Evolutionary conservation across 495 filamentous ascomycete genomes (phyloP), one percentile per base, ranked within the genome.

Genomic region (Articulospora tetracladia): DNA sequence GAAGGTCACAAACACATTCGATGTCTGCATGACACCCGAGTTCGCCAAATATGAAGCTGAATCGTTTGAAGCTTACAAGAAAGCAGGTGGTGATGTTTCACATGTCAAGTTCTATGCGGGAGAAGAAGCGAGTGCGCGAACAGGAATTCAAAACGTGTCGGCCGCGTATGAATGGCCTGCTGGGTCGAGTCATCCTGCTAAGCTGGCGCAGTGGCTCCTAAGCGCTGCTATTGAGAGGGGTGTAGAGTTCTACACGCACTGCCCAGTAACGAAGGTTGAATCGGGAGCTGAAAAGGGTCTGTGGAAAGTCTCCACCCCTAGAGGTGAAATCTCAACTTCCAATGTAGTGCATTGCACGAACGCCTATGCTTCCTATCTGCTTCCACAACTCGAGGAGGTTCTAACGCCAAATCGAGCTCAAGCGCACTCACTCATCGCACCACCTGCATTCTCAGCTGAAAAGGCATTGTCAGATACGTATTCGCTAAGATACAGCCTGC

Each of bases 121-220:
- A 6, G 62, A 69, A 11, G 68, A 67, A 19, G 68, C 68, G 25
- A 53, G 54, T 25, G 59, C 27, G 10, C 53, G 44, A 2, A 70
- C 68, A 32, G 61, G 68, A 15, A 61, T 70, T 1, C 19, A 58
- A 12, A 44, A 60, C 2, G 67, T 65, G 0, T 20, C 67, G 4
- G 66, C 68, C 2, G 68, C 68, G 11, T 70, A 70, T 49, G 64
- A 70, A 26, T 70, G 68, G 68, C 66, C 66, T 0, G 68, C 68
- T n/a, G 68, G 64, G 15, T 69, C 67, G 1, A 64, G 61, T 24
- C 68, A 70, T 34, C 68, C 67, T 3, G 68, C 68, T 24, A 69
- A 68, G 19, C 47, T 70, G 10, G 64, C 65, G 4, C 67, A 70
- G 12, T 70, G 67, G 67, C 62, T 70, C 13, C 65, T 70, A 11